A percentile compares a stretch with the other conserved stretches of the same genome.
These are phyloP conservation scores for Posidonia australis DNA, from an alignment of 106 monocot genomes.

Conservation along the genomic window DNA sequence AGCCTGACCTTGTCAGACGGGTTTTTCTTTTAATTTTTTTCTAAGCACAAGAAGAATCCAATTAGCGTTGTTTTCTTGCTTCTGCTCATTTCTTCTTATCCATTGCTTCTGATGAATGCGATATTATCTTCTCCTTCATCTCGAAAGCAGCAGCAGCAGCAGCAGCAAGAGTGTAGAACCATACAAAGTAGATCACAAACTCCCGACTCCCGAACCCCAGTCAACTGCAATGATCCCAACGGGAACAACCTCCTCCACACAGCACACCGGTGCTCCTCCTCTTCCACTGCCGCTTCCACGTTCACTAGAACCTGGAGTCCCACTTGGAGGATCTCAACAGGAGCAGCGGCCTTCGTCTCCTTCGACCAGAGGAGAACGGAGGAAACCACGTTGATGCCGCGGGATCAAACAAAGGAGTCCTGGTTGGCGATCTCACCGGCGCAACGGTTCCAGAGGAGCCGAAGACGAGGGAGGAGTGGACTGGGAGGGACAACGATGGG, in stretches of 20 bases:
- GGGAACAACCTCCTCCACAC: slow-evolving; percentile 52
- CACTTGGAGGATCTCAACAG: slow-evolving; percentile 20
- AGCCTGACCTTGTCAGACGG: too few relatives aligned
- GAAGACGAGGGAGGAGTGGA: slow-evolving; percentile 29
- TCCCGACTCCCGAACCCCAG: slow-evolving; percentile 21
- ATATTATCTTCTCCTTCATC: neutral
- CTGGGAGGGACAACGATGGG: slow-evolving; percentile 1
- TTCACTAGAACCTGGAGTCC: slow-evolving; percentile 64
- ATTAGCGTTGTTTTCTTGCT: too few relatives aligned
- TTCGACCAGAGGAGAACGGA: slow-evolving; percentile 16
- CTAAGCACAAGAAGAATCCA: too few relatives aligned
- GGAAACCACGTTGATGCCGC: slow-evolving; percentile 19
- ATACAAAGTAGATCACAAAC: slow-evolving; percentile 48
- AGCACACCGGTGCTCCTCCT: slow-evolving; percentile 32
- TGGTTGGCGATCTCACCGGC: slow-evolving; percentile 40
- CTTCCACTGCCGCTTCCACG: slow-evolving; percentile 36
- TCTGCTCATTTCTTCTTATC: too few relatives aligned
- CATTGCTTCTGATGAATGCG: too few relatives aligned
- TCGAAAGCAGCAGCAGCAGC: too few relatives aligned
- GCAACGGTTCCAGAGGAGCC: slow-evolving; percentile 74
- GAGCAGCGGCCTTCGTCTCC: neutral
- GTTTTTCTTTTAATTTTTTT: too few relatives aligned
- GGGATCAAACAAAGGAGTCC: slow-evolving; percentile 33
- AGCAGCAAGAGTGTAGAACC: slow-evolving; percentile 57
- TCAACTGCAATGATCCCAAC: slow-evolving; percentile 21